Evolutionary conservation across 208 protist genomes (phyloP).

Genomic region (Novymonas esmeraldas): DNA sequence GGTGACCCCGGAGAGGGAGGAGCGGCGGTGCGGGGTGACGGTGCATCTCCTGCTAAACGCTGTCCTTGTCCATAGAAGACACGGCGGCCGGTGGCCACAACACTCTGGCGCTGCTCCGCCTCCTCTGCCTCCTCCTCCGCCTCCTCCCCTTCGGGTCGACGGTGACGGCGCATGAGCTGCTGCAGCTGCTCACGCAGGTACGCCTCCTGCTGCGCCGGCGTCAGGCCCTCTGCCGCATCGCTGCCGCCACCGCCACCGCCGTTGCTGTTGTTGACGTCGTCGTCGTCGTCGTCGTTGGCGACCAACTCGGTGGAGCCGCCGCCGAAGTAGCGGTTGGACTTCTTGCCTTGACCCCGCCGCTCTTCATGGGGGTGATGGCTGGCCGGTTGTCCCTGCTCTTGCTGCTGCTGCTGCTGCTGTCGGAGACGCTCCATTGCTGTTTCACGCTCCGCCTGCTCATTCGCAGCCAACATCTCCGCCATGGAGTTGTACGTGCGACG

Average conservation of each 20-base stretch:
- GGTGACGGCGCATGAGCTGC: conserved; percentile 21
- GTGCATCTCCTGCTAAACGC: conserved; percentile 18
- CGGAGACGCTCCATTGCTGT: conserved; percentile 27
- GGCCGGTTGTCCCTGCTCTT: not conserved
- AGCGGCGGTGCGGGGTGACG: not conserved
- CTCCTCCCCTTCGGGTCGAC: conserved; percentile 1
- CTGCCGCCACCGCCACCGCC: not conserved
- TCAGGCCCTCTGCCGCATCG: conserved; percentile 1
- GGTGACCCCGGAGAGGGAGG: not conserved
- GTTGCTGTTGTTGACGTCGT: not conserved
- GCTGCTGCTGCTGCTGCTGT: conserved; percentile 28
- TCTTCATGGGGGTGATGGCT: conserved; percentile 20
- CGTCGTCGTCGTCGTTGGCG: conserved; percentile 23
- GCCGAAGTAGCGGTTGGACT: conserved; percentile 72
- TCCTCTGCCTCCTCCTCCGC: conserved; percentile 11
- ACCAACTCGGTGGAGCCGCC: conserved; percentile 64
- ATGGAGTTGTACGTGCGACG: conserved; percentile 42
- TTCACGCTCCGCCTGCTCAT: conserved; percentile 42
- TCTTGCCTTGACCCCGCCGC: conserved; percentile 27
- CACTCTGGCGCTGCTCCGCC: conserved; percentile 3
- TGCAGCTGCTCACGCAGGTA: conserved; percentile 29
- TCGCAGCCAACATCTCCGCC: conserved; percentile 49
- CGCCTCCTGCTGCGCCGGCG: conserved; percentile 15
- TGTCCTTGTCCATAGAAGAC: conserved; percentile 30
- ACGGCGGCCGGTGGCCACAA: not conserved